Conservation (phyloP, 805 yeast genomes). For the Candida montana region DNA sequence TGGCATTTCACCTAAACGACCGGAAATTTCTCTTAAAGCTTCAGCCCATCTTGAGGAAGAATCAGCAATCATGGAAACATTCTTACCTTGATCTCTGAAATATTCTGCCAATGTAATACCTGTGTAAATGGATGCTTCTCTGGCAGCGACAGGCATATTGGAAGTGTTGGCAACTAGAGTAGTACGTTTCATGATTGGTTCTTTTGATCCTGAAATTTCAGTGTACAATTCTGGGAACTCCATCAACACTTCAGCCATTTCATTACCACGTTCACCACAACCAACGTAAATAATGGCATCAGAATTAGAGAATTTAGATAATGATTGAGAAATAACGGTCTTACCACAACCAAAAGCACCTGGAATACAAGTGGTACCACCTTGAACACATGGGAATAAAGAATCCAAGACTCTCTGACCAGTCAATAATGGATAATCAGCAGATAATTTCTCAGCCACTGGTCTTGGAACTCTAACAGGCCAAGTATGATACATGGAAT, state of each 20-base stretch:
- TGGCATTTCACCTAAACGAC: conserved; percentile 99
- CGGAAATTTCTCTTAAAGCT: conserved; percentile 98
- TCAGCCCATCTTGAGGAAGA: conserved; percentile 99
- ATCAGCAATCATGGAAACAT: conserved; percentile 99
- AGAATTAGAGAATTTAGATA: conserved; percentile 95
- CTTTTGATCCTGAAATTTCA: conserved; percentile 87
- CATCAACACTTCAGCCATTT: conserved; percentile 99
- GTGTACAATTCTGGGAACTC: conserved; percentile 98
- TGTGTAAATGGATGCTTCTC: conserved; percentile 99
- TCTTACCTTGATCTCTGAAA: conserved; percentile 99
- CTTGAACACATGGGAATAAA: conserved; percentile 98
- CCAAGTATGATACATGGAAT: conserved; percentile 98
- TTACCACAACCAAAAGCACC: conserved; percentile 99
- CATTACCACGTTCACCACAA: conserved; percentile 96
- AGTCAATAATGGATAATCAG: conserved; percentile 91
- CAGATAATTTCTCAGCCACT: conserved; percentile 87
- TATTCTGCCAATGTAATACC: conserved; percentile 98
- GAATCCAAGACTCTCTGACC: conserved; percentile 99
- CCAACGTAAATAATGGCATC: conserved; percentile 96
- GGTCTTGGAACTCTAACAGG: conserved; percentile 99
- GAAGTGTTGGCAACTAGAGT: conserved; percentile 98
- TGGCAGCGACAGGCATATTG: conserved; percentile 99
- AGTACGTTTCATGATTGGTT: conserved; percentile 99
- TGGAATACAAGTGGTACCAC: conserved; percentile 99
- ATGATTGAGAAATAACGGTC: conserved; percentile 95